Percentiles rank a stretch among this genome's conserved stretches.
Evolutionary conservation across 108 stramenopile species (phyloP).

Genomic region (Conticribra guillardii): DNA sequence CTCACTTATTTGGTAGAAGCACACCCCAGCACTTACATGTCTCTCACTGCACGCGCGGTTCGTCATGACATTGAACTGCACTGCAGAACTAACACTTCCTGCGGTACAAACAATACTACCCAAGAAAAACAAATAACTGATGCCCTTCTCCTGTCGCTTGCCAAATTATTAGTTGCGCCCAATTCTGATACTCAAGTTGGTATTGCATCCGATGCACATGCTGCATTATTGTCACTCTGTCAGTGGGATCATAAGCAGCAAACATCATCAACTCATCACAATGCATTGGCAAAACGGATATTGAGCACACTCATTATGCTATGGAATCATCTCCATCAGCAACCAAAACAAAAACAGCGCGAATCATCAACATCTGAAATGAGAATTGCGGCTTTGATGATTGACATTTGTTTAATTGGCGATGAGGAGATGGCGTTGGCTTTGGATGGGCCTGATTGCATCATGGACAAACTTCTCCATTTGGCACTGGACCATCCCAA

Average conservation of each 20-base stretch:
- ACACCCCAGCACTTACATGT: conserved; percentile 23
- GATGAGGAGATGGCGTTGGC: conserved; percentile 26
- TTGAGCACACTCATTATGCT: conserved; percentile 12
- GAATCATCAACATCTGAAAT: conserved; percentile 26
- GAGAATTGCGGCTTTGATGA: conserved; percentile 39
- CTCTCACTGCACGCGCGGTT: conserved; percentile 14
- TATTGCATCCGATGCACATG: conserved; percentile 39
- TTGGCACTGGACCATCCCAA: conserved; percentile 31
- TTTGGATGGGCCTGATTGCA: conserved; percentile 6
- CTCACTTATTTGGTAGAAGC: conserved; percentile 29
- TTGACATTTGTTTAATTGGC: conserved; percentile 42
- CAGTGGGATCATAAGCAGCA: conserved; percentile 26
- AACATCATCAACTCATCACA: no score
- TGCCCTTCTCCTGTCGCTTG: conserved; percentile 27
- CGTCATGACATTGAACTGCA: conserved; percentile 30
- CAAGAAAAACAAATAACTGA: conserved; percentile 13
- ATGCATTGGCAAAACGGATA: conserved; percentile 11
- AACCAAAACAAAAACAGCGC: conserved; percentile 16
- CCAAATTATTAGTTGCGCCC: conserved; percentile 30
- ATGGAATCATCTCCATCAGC: conserved; percentile 32
- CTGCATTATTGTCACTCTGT: conserved; percentile 26
- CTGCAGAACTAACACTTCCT: not conserved
- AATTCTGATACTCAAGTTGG: conserved; percentile 31
- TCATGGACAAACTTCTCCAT: conserved; percentile 35
- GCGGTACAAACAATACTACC: no score